A percentile compares a stretch with the other conserved stretches of the same genome.
Evolutionary conservation across 2,329 filamentous ascomycete genomes (phyloP).

Genomic region (Diaporthe capsici): DNA sequence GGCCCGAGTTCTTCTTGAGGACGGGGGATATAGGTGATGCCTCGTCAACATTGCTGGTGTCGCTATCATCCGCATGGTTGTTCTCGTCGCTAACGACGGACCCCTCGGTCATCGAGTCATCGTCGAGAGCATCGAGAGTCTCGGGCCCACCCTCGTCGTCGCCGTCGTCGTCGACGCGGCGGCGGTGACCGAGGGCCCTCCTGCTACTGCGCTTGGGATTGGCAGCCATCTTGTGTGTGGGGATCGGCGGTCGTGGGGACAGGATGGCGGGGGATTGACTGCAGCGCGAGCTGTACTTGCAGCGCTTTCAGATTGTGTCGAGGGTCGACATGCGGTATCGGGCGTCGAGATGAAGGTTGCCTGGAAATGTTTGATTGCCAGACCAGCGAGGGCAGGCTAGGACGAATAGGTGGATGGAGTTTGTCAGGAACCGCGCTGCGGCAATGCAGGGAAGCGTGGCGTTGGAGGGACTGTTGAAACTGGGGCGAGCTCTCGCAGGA

Average conservation of each 20-base stretch:
- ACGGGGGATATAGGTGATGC: slow-evolving; percentile 64
- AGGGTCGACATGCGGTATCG: slow-evolving; percentile 38
- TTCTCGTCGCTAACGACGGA: slow-evolving; percentile 74
- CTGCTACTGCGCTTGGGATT: slow-evolving; percentile 65
- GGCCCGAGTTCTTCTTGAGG: slow-evolving; percentile 56
- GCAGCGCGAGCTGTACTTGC: slow-evolving; percentile 40
- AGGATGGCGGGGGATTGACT: slow-evolving; percentile 33
- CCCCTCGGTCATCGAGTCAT: slow-evolving; percentile 76
- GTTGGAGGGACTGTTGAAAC: slow-evolving; percentile 25
- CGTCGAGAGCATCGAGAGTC: slow-evolving; percentile 68
- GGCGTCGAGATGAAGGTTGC: slow-evolving; percentile 27
- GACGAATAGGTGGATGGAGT: slow-evolving; percentile 22
- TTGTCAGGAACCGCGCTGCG: slow-evolving; percentile 38
- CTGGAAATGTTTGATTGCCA: slow-evolving; percentile 32
- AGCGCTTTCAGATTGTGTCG: slow-evolving; percentile 37
- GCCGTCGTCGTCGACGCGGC: slow-evolving; percentile 78
- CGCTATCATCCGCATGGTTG: slow-evolving; percentile 72
- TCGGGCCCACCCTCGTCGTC: slow-evolving; percentile 75
- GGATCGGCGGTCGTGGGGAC: slow-evolving; percentile 33
- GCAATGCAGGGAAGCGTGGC: slow-evolving; percentile 32
- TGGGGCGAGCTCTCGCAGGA: slow-evolving; percentile 34
- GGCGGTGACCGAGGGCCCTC: slow-evolving; percentile 76
- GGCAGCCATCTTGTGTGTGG: slow-evolving; percentile 47
- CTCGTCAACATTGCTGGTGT: slow-evolving; percentile 74
- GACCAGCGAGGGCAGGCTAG: slow-evolving; percentile 21